phyloP scores from a whole-genome alignment of 345 rosid genomes.

The Populus ilicifolia region DNA sequence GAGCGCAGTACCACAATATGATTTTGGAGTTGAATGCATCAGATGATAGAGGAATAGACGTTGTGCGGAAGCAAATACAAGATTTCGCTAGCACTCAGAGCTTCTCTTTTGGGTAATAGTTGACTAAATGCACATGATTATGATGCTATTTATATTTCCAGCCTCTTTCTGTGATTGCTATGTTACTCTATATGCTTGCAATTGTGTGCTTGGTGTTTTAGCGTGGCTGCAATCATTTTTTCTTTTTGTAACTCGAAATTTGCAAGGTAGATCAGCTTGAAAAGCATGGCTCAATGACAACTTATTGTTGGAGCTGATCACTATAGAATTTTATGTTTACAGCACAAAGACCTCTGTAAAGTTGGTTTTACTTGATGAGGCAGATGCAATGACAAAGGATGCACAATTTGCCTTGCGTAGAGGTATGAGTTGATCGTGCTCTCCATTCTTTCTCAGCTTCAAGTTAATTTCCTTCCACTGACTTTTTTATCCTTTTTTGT shows the following conservation, averaged over 20 bases:
- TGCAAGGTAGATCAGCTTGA: neutral
- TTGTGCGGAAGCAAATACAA: conserved; percentile 91
- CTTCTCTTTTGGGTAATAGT: conserved; percentile 64
- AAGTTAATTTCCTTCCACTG: neutral
- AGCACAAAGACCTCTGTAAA: conserved; percentile 74
- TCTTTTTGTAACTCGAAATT: neutral
- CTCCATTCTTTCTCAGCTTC: neutral
- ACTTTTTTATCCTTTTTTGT: conserved; percentile 19
- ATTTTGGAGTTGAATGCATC: conserved; percentile 95
- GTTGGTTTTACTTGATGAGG: conserved; percentile 88
- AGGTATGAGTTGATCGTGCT: conserved; percentile 34
- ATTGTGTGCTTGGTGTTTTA: no score
- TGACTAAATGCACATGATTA: no score
- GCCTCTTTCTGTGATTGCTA: no score
- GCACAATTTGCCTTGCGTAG: conserved; percentile 97
- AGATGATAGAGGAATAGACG: conserved; percentile 92
- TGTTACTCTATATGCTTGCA: no score
- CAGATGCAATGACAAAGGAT: conserved; percentile 99
- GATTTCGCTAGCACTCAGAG: conserved; percentile 98
- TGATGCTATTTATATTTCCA: no score
- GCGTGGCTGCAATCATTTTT: neutral
- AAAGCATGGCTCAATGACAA: neutral
- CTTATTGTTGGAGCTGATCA: conserved; percentile 2
- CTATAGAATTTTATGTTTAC: conserved; percentile 14
- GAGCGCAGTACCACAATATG: conserved; percentile 82